phyloP scores from a whole-genome alignment of 768 basidiomycete genomes.

The Clathrus columnatus region DNA sequence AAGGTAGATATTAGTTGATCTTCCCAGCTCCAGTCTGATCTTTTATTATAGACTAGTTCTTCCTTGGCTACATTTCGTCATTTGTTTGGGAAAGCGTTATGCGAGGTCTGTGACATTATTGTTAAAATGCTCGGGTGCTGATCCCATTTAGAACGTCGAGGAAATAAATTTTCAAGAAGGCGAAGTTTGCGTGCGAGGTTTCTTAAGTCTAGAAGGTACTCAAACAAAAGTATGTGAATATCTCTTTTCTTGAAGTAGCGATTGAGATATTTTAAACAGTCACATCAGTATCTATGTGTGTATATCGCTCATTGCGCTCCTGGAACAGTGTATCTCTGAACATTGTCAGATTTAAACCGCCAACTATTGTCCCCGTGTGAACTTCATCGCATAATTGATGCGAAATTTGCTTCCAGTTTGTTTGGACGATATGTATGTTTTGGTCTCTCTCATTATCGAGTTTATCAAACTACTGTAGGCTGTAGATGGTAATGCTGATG shows the following conservation, averaged over 20 bases:
- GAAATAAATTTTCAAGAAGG: slow-evolving; percentile 44
- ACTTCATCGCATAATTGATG: slow-evolving; percentile 61
- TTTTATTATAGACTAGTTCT: slow-evolving; percentile 45
- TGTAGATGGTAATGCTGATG: slow-evolving; percentile 53
- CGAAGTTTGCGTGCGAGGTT: slow-evolving; percentile 59
- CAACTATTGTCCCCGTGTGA: slow-evolving; percentile 61
- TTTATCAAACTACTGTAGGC: slow-evolving; percentile 38
- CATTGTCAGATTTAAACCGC: slow-evolving; percentile 60
- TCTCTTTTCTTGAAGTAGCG: slow-evolving; percentile 1
- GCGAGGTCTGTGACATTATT: slow-evolving; percentile 41
- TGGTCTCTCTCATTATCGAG: not conserved
- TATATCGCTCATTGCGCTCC: slow-evolving; percentile 6
- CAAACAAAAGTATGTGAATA: slow-evolving; percentile 50
- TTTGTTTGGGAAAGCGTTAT: slow-evolving; percentile 63
- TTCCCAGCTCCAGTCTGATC: not conserved
- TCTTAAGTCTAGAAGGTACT: slow-evolving; percentile 74
- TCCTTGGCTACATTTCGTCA: slow-evolving; percentile 60
- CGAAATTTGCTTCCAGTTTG: slow-evolving; percentile 53
- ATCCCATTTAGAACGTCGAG: slow-evolving; percentile 51
- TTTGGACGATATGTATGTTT: slow-evolving; percentile 63
- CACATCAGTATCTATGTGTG: slow-evolving; percentile 84
- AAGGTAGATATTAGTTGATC: slow-evolving; percentile 37
- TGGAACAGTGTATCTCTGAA: slow-evolving; percentile 4
- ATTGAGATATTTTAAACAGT: slow-evolving; percentile 31
- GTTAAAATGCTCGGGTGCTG: too few relatives aligned